Evolutionary conservation across 352 stramenopile species (phyloP), one percentile per base, ranked within the genome.

Genomic region (Peronospora farinosa): DNA sequence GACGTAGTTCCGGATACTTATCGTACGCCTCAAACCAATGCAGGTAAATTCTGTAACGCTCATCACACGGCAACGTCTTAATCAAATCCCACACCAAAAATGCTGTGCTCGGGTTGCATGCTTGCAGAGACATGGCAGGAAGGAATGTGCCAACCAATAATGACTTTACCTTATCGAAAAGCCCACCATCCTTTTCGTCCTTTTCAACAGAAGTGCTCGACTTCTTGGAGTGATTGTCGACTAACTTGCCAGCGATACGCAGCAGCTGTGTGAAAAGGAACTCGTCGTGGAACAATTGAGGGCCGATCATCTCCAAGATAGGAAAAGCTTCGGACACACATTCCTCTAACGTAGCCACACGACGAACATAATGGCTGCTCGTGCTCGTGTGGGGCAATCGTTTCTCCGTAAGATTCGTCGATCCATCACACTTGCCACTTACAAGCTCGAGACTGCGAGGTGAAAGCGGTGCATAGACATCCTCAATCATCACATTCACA

Each of bases 51-150:
- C 73, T 64, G 46, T 94, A 94, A 7, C 83, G 77, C 47, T 89
- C 72, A 32, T 89, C 76, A 44, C 83, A 92, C 30, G 78, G 71
- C 27, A 83, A 79, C 13, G 56, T 47, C 55, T 94, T 94, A 19
- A 94, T 49, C 36, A 92, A 40, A 16, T 94, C 83, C 83, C 83
- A 94, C n/a, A 92, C 43, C 42, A 88, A 63, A 51, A 90, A 90
- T 6, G 80, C 65, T 2, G 69, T 76, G 47, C 76, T 88, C 7
- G 83, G 83, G 42, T 85, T 87, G 47, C 74, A 92, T n/a, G 59
- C 55, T 31, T 91, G 74, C 25, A 87, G 60, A 25, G 83, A 86
- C 36, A 92, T 65, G 7, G 80, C 65, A 8, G 83, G 83, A n/a
- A 94, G 57, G 35, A 94, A 83, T 5, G 67, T 74, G 33, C 74